Conservation (phyloP, 2,329 filamentous ascomycete species). For the Beauveria asiatica region DNA sequence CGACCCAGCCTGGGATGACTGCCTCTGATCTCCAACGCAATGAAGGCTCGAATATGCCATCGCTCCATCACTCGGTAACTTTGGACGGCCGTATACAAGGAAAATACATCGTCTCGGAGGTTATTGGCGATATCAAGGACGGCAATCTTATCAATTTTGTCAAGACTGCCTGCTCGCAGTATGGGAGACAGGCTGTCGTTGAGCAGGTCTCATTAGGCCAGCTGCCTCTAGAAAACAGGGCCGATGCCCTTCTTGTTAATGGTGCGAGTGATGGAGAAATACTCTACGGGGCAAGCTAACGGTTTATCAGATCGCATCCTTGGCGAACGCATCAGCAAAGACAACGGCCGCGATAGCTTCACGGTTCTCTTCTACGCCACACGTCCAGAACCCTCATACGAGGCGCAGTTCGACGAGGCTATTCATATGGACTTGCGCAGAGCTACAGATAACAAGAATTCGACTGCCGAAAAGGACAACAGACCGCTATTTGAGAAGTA, state of each 20-base stretch:
- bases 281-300: slow-evolving; percentile 6
- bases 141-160: slow-evolving; percentile 37
- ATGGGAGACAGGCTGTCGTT: slow-evolving; percentile 29
- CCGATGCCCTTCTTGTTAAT: slow-evolving; percentile 37
- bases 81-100: slow-evolving; percentile 26
- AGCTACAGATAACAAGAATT: neutral
- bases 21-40: slow-evolving; percentile 54
- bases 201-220: slow-evolving; percentile 33
- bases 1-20: slow-evolving; percentile 68
- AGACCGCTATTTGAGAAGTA: slow-evolving; percentile 79
- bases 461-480: slow-evolving; percentile 23
- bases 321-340: slow-evolving; percentile 36
- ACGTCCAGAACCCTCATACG: slow-evolving; percentile 49
- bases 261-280: slow-evolving; percentile 27
- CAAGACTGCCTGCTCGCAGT: slow-evolving; percentile 34
- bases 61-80: slow-evolving; percentile 36
- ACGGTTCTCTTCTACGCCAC: slow-evolving; percentile 71
- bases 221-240: slow-evolving; percentile 31
- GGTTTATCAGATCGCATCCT: slow-evolving; percentile 40
- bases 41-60: slow-evolving; percentile 43
- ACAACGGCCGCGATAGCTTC: slow-evolving; percentile 41
- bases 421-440: slow-evolving; percentile 71
- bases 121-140: slow-evolving; percentile 40
- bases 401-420: slow-evolving; percentile 53
- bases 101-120: slow-evolving; percentile 46